Evolutionary conservation across 805 yeast species (phyloP), one percentile per base, ranked within the genome.

Genomic region (Blastobotrys americana): DNA sequence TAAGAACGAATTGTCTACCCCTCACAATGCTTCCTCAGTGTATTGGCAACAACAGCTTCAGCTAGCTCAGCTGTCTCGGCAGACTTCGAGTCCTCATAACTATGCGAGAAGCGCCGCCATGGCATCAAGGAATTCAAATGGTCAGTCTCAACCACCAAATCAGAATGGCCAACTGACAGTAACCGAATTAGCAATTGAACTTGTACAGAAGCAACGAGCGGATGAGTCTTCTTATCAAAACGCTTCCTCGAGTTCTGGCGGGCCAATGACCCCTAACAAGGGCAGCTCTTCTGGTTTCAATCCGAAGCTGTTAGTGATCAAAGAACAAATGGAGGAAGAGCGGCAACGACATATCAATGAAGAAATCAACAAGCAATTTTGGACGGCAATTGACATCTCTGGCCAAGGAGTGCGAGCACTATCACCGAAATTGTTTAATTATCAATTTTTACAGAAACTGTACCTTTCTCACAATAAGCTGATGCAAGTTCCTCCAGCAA

Each of bases 311-410:
- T 64, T 50, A 39, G 58, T 59, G 47, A 54, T 59, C 53, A 55
- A 62, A 39, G 64, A 64, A 49, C 63, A 57, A 43, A 51, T 65
- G 44, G 68, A 68, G 49, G 69, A 68, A 19, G 65, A 68, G 44
- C 60, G 67, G 50, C 71, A 62, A 50, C 61, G 65, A 28, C 57
- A 55, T 36, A 59, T 63, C 47, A 65, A 64, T 45, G 66, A 64
- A 53, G 66, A 60, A 38, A 47, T 61, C 42, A 59, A 70, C 55
- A 82, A 80, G 48, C 97, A 89, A 66, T 74, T 84, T 59, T 93
- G 99, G 99, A 84, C 94, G 43, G 90, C 89, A 4, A 69, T 93
- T 52, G 99, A 93, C 67, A 70, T 90, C 52, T 80, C 94, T 52
- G 96, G 96, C 48, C 95, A 93, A 64, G 85, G 90, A 27, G 70